Evolutionary conservation across 768 basidiomycete genomes (phyloP).

Genomic region (Suillus fuscotomentosus): DNA sequence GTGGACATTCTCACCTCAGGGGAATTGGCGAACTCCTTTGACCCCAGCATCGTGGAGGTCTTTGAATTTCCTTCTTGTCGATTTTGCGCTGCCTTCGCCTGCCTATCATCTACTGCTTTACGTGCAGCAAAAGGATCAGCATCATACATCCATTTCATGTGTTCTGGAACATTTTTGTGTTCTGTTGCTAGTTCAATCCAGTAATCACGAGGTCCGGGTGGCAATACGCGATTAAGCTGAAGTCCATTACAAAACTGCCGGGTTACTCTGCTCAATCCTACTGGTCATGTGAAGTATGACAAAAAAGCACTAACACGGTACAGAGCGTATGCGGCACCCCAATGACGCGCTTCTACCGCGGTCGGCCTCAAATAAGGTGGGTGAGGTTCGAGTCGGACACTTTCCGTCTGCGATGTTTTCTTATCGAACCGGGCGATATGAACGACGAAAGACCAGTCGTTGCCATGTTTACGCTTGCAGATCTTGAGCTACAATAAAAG

Average conservation of each 20-base stretch:
- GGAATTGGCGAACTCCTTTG: conserved; percentile 42
- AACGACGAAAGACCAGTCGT: conserved; percentile 65
- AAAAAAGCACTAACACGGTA: conserved; percentile 66
- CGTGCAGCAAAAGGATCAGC: conserved; percentile 81
- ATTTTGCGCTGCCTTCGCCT: conserved; percentile 53
- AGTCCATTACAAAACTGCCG: conserved; percentile 72
- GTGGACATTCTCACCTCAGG: conserved; percentile 86
- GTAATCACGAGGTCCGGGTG: conserved; percentile 83
- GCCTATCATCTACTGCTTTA: conserved; percentile 64
- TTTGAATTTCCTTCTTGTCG: conserved; percentile 31
- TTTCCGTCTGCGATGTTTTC: conserved; percentile 68
- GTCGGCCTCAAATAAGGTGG: conserved; percentile 65
- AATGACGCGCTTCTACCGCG: conserved; percentile 84
- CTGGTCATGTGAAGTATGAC: not conserved
- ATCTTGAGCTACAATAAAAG: conserved; percentile 7
- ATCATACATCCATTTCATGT: conserved; percentile 85
- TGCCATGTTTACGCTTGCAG: conserved; percentile 43
- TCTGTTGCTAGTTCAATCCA: conserved; percentile 76
- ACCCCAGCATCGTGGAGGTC: conserved; percentile 11
- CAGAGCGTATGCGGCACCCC: conserved; percentile 85
- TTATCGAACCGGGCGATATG: conserved; percentile 66
- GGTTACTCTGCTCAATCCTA: conserved; percentile 22
- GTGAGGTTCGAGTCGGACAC: conserved; percentile 70
- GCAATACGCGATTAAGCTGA: conserved; percentile 72
- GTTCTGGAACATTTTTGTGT: conserved; percentile 64